phyloP scores from a whole-genome alignment of 2,329 filamentous ascomycete genomes.

The Thermoascus crustaceus region DNA sequence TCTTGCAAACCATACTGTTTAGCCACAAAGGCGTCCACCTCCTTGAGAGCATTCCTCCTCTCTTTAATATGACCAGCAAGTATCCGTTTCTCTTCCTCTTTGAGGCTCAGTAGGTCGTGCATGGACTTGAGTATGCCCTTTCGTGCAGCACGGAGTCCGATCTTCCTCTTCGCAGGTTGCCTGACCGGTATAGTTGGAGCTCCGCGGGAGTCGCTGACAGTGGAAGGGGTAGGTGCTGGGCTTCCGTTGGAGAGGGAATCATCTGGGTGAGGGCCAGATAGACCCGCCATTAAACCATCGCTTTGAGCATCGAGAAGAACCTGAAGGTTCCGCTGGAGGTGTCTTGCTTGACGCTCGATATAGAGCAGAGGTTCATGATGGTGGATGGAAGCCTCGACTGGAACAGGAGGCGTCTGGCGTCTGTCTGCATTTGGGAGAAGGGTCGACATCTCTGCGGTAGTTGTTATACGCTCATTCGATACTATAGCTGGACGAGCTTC shows the following conservation, averaged over 20 bases:
- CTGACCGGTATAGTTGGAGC: conserved; percentile 30
- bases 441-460: conserved; percentile 20
- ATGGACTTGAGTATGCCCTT: conserved; percentile 51
- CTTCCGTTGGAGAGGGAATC: conserved; percentile 41
- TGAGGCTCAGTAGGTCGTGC: conserved; percentile 47
- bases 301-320: conserved; percentile 53
- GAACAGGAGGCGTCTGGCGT: conserved; percentile 20
- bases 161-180: conserved; percentile 36
- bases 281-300: conserved; percentile 46
- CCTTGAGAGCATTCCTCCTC: conserved; percentile 39
- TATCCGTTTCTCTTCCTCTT: conserved; percentile 47
- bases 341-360: conserved; percentile 44
- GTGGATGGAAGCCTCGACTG: conserved; percentile 20
- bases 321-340: conserved; percentile 52
- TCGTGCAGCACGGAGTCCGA: conserved; percentile 46
- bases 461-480: neutral
- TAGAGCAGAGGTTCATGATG: conserved; percentile 40
- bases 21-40: conserved; percentile 44
- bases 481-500: neutral
- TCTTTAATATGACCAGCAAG: conserved; percentile 40
- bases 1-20: conserved; percentile 44
- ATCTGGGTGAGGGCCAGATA: conserved; percentile 33
- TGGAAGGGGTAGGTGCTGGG: conserved; percentile 25
- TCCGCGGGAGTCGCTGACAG: conserved; percentile 20
- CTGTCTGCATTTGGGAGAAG: conserved; percentile 18